Evolutionary conservation across 202 grass and related monocot species (phyloP).

Genomic region (Cymbopogon flexuosus): DNA sequence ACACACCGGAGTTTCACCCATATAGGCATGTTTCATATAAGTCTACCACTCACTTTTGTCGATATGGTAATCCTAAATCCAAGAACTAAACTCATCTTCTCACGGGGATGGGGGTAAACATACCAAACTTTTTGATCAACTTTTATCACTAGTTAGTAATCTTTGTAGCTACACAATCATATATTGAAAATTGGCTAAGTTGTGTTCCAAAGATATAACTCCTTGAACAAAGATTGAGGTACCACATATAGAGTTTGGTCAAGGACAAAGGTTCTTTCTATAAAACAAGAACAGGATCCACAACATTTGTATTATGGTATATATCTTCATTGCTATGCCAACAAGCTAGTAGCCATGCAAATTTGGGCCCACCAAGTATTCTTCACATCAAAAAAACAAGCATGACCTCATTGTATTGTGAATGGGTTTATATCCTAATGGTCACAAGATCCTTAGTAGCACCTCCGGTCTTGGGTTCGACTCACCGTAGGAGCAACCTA

Average conservation of each 20-base stretch:
- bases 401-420: neutral
- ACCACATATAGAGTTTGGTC: neutral
- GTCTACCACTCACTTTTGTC: neutral
- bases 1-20: neutral
- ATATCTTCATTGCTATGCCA: neutral
- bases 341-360: neutral
- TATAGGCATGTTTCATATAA: neutral
- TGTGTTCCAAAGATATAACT: neutral
- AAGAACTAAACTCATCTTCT: neutral
- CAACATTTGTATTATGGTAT: neutral
- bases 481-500: neutral
- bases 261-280: neutral
- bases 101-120: neutral
- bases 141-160: neutral
- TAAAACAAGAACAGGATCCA: neutral
- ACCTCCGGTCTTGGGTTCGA: neutral
- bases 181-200: neutral
- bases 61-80: neutral
- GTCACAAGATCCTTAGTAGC: neutral
- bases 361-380: neutral
- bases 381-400: neutral
- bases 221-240: neutral
- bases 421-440: neutral
- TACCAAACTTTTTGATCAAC: neutral
- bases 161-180: neutral